These are phyloP conservation scores for Solanum chmielewskii DNA, from an alignment of 257 asterid genomes.

Conservation along the genomic window DNA sequence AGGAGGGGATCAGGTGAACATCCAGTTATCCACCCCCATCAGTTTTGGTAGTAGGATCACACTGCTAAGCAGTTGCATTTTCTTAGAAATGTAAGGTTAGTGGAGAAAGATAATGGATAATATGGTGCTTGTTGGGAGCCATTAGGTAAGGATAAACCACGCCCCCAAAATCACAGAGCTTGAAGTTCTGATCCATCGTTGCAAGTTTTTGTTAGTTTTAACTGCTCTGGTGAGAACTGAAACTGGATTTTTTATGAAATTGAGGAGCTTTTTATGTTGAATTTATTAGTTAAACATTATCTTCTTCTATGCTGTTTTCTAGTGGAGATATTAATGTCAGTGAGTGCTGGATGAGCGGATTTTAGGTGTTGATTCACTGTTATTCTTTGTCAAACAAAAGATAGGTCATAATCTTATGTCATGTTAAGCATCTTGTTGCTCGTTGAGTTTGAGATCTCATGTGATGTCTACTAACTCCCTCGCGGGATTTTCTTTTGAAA, in stretches of 20 bases:
- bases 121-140: neutral
- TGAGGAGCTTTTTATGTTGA: neutral
- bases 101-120: neutral
- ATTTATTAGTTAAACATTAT: neutral
- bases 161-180: neutral
- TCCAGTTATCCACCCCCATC: neutral
- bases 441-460: neutral
- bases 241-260: neutral
- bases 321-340: neutral
- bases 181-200: neutral
- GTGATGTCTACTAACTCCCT: neutral
- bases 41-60: neutral
- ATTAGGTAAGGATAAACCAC: neutral
- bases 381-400: neutral
- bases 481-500: neutral
- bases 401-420: neutral
- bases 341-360: neutral
- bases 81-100: neutral
- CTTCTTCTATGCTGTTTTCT: neutral
- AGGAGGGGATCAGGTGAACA: neutral
- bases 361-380: neutral
- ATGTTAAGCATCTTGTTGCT: neutral
- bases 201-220: neutral
- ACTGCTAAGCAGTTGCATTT: neutral
- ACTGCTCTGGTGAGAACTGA: neutral